These are phyloP conservation scores for Poteriospumella lacustris DNA, from an alignment of 108 stramenopile species.

Conservation along the genomic window DNA sequence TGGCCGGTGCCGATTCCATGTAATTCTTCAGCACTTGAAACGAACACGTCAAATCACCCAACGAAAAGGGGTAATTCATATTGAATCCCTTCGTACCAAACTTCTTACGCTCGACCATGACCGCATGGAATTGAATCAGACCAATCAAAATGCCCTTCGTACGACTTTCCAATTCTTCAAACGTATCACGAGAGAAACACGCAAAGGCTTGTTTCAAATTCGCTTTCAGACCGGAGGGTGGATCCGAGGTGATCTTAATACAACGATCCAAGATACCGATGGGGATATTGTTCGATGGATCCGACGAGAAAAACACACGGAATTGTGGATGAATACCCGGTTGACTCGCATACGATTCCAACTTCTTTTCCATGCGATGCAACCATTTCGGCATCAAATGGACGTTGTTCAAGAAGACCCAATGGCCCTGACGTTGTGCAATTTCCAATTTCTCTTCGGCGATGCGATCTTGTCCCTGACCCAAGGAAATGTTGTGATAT, in stretches of 20 bases:
- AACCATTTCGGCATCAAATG: slow-evolving; percentile 25
- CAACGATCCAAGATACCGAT: slow-evolving; percentile 18
- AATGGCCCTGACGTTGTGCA: slow-evolving; percentile 23
- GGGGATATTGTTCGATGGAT: slow-evolving; percentile 17
- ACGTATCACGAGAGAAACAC: slow-evolving; percentile 19
- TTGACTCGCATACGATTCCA: slow-evolving; percentile 12
- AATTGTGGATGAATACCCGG: slow-evolving; percentile 24
- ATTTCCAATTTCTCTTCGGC: slow-evolving; percentile 26
- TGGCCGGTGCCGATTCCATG: slow-evolving; percentile 23
- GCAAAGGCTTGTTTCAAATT: slow-evolving; percentile 33
- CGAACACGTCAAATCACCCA: slow-evolving; percentile 20
- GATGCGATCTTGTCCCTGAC: slow-evolving; percentile 21
- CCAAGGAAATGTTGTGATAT: slow-evolving; percentile 35
- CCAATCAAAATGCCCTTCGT: slow-evolving; percentile 24
- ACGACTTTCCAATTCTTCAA: slow-evolving; percentile 23
- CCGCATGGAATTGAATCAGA: slow-evolving; percentile 26
- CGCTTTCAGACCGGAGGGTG: slow-evolving; percentile 16
- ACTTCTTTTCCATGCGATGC: slow-evolving; percentile 5
- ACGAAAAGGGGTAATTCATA: slow-evolving; percentile 27
- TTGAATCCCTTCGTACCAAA: slow-evolving; percentile 27
- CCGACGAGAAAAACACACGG: slow-evolving; percentile 19
- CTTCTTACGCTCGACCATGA: slow-evolving; percentile 27
- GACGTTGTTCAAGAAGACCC: slow-evolving; percentile 28
- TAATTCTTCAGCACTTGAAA: slow-evolving; percentile 11
- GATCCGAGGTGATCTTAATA: slow-evolving; percentile 28